A percentile compares a stretch with the other conserved stretches of the same genome.
phyloP scores from a whole-genome alignment of 2,329 filamentous ascomycete genomes.

The Mollisia scopiformis region DNA sequence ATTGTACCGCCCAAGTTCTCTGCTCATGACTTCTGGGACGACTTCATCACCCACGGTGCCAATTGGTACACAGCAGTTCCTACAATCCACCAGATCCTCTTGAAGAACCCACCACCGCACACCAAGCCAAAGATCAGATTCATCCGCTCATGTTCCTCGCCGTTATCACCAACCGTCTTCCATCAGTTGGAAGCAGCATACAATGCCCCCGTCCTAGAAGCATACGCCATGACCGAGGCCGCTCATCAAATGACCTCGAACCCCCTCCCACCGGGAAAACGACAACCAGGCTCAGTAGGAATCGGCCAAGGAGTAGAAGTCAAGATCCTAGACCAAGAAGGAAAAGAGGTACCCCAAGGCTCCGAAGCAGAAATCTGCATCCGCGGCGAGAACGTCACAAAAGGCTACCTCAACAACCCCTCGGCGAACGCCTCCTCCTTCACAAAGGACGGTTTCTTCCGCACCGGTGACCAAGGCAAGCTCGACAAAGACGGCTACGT shows the following conservation, averaged over 20 bases:
- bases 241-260: constrained; percentile 85
- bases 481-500: constrained; percentile 80
- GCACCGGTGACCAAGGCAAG: constrained; percentile 85
- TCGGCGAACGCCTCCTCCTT: constrained; percentile 76
- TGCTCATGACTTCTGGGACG: constrained; percentile 79
- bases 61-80: constrained; percentile 96
- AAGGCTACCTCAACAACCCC: constrained; percentile 83
- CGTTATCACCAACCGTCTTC: constrained; percentile 80
- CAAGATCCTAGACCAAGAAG: constrained; percentile 72
- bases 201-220: constrained; percentile 81
- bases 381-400: constrained; percentile 79
- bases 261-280: constrained; percentile 69
- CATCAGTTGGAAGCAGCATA: constrained; percentile 77
- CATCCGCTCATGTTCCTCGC: constrained; percentile 85
- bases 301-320: constrained; percentile 83
- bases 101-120: constrained; percentile 70
- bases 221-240: constrained; percentile 92
- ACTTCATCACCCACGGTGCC: constrained; percentile 73
- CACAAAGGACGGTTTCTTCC: constrained; percentile 78
- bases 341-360: constrained; percentile 69
- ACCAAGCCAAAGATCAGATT: constrained; percentile 78
- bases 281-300: constrained; percentile 82
- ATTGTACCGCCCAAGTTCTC: constrained; percentile 81
- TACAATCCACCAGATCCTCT: constrained; percentile 87
- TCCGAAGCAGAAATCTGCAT: constrained; percentile 83